Conservation (phyloP, 164 flowering plant genomes). For the Nymphaea colorata region DNA sequence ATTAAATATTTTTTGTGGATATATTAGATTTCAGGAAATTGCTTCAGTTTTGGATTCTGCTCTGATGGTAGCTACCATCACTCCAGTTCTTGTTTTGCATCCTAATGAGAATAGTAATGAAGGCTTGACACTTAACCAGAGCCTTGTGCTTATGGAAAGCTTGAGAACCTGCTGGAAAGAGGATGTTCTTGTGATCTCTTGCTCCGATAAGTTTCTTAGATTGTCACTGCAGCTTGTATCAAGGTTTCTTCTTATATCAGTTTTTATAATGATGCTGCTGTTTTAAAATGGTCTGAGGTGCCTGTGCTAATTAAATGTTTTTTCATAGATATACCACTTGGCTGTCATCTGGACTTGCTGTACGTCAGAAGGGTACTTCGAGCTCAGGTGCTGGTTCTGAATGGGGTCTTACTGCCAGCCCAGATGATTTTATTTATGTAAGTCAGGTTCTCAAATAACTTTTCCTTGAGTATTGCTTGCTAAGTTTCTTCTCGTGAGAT, state of each 20-base stretch:
- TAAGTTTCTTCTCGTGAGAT: too few relatives aligned
- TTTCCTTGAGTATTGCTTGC: neutral
- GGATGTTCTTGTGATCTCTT: conserved; percentile 70
- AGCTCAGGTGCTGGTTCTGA: conserved; percentile 42
- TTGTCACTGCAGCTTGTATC: conserved; percentile 88
- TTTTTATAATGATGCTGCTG: neutral
- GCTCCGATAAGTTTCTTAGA: conserved; percentile 87
- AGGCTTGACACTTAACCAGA: conserved; percentile 60
- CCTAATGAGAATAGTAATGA: conserved; percentile 21
- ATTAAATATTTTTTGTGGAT: neutral
- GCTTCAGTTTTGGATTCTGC: conserved; percentile 82
- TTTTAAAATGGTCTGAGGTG: neutral
- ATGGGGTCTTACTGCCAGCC: conserved; percentile 71
- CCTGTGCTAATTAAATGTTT: neutral
- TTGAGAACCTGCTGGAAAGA: conserved; percentile 88
- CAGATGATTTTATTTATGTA: conserved; percentile 84
- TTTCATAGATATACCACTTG: conserved; percentile 67
- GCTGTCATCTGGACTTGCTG: conserved; percentile 68
- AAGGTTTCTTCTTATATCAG: conserved; percentile 39
- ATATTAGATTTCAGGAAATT: conserved; percentile 88
- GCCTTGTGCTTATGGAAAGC: conserved; percentile 68
- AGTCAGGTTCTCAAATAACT: conserved; percentile 7
- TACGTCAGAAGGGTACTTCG: conserved; percentile 19
- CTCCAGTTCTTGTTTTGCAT: conserved; percentile 28
- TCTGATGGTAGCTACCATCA: conserved; percentile 38